Percentiles rank a stretch among this genome's conserved stretches.
Evolutionary conservation across 2,329 filamentous ascomycete species (phyloP).

Genomic region (Pyrenophora tritici-repentis): DNA sequence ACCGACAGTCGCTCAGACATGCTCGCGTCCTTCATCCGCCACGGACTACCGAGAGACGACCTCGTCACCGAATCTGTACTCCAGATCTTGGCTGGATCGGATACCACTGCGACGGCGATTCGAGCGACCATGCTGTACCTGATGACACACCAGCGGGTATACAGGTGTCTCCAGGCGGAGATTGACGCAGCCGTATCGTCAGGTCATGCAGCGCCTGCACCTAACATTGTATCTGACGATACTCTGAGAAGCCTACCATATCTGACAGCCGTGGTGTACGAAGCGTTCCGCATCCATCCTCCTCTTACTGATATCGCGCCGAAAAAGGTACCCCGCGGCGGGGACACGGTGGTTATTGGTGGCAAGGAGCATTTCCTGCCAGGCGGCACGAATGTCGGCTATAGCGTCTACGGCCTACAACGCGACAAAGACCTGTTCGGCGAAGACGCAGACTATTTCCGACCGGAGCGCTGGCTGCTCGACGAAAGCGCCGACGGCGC

Average conservation of each 20-base stretch:
- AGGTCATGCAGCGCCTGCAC: slow-evolving; percentile 17
- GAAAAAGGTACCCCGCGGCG: slow-evolving; percentile 32
- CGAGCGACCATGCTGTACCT: slow-evolving; percentile 59
- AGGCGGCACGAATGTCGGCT: slow-evolving; percentile 34
- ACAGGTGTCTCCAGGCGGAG: slow-evolving; percentile 53
- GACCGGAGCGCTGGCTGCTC: slow-evolving; percentile 55
- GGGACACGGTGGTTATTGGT: slow-evolving; percentile 30
- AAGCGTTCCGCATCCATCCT: slow-evolving; percentile 50
- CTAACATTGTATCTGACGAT: slow-evolving; percentile 53
- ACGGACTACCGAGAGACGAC: slow-evolving; percentile 48
- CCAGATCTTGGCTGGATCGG: slow-evolving; percentile 60
- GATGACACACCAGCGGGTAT: slow-evolving; percentile 54
- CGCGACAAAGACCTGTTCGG: slow-evolving; percentile 33
- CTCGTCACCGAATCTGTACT: slow-evolving; percentile 50
- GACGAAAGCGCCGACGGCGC: slow-evolving; percentile 13
- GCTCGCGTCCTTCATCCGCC: slow-evolving; percentile 57
- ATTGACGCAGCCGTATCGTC: slow-evolving; percentile 45
- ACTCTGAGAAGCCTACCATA: slow-evolving; percentile 48
- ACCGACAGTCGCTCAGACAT: slow-evolving; percentile 56
- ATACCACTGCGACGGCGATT: slow-evolving; percentile 62
- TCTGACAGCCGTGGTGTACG: slow-evolving; percentile 53
- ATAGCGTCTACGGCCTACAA: slow-evolving; percentile 28
- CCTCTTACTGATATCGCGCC: slow-evolving; percentile 34
- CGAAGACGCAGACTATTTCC: slow-evolving; percentile 51
- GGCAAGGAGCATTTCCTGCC: slow-evolving; percentile 30